phyloP scores from a whole-genome alignment of 1,284 basidiomycete species.

The Marasmius fiardii region DNA sequence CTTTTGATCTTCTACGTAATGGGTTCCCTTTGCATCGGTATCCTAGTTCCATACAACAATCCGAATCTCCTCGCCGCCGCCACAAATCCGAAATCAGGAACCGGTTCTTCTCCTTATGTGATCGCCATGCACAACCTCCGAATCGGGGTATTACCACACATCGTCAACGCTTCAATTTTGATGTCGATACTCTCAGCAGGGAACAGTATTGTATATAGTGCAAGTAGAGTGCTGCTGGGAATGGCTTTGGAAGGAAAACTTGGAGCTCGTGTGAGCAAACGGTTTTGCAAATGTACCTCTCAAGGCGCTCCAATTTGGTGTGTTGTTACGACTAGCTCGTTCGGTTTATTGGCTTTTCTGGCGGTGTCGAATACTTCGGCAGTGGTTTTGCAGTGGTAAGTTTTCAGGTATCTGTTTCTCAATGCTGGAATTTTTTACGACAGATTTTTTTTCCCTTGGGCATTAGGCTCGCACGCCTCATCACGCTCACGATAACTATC shows the following conservation, averaged over 20 bases:
- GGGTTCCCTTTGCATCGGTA: slow-evolving; percentile 59
- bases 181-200: slow-evolving; percentile 73
- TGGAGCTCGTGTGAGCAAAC: slow-evolving; percentile 44
- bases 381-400: slow-evolving; percentile 43
- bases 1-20: slow-evolving; percentile 50
- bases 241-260: slow-evolving; percentile 56
- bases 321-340: slow-evolving; percentile 32
- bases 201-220: slow-evolving; percentile 74
- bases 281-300: slow-evolving; percentile 53
- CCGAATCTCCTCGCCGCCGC: slow-evolving; percentile 44
- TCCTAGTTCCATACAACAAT: slow-evolving; percentile 67
- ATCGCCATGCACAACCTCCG: slow-evolving; percentile 66
- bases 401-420: not conserved
- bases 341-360: slow-evolving; percentile 45
- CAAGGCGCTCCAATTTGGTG: slow-evolving; percentile 62
- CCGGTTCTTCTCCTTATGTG: slow-evolving; percentile 66
- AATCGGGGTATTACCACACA: slow-evolving; percentile 59
- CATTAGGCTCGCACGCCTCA: slow-evolving; percentile 41
- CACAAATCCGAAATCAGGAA: slow-evolving; percentile 46
- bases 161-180: slow-evolving; percentile 66
- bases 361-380: slow-evolving; percentile 43
- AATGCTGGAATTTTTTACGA: no score
- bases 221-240: slow-evolving; percentile 72
- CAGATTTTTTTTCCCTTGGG: not conserved
- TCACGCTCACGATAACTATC: slow-evolving; percentile 42